Conservation (phyloP, 1,284 basidiomycete genomes). For the Austroboletus sp. region DNA sequence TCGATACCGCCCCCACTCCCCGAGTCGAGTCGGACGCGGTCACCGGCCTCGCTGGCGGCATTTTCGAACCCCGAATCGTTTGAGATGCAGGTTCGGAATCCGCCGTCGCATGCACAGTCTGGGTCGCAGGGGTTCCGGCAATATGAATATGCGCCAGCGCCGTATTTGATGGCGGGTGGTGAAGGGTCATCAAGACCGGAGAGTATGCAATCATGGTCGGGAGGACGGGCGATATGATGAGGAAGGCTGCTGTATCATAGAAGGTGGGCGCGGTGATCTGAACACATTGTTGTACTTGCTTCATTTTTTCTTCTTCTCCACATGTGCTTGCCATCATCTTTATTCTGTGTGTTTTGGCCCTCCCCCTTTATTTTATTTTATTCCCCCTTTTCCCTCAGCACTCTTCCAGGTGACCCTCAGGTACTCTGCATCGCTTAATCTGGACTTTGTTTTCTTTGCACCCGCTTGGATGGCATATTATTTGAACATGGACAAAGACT, state of each 20-base stretch:
- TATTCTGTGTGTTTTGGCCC: too few species aligned
- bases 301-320: slow-evolving; percentile 2
- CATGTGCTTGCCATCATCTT: too few species aligned
- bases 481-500: background rate
- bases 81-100: slow-evolving; percentile 49
- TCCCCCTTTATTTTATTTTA: background rate
- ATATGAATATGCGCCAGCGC: slow-evolving; percentile 4
- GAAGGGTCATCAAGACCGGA: slow-evolving; percentile 26
- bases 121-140: slow-evolving; percentile 17
- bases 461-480: background rate
- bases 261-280: slow-evolving; percentile 3
- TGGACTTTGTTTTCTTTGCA: slow-evolving; percentile 1
- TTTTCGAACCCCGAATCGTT: slow-evolving; percentile 31
- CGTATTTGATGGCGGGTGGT: slow-evolving; percentile 1
- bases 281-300: slow-evolving; percentile 16
- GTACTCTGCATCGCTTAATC: background rate
- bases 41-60: background rate
- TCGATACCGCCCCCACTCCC: slow-evolving; percentile 7
- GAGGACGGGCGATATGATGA: slow-evolving; percentile 37
- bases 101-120: slow-evolving; percentile 18
- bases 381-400: background rate
- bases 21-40: slow-evolving; percentile 2
- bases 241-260: background rate
- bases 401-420: background rate
- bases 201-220: slow-evolving; percentile 39